Conservation (phyloP, 169 alveolate species). For the Plasmodium coatneyi region DNA sequence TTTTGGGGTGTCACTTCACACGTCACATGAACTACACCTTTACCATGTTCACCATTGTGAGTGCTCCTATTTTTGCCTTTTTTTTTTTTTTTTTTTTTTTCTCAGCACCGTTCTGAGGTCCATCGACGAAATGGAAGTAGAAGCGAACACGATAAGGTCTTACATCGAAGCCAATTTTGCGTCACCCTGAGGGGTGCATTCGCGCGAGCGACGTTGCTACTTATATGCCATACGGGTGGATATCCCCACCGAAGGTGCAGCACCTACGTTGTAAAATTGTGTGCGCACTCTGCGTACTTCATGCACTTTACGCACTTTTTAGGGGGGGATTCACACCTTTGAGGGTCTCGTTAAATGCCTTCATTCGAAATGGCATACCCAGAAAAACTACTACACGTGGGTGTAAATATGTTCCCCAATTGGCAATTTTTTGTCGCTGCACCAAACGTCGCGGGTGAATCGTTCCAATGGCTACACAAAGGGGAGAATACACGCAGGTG, state of each 20-base stretch:
- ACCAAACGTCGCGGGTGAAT: not conserved
- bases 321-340: not conserved
- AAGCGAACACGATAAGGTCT: conserved; percentile 41
- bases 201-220: not conserved
- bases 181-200: not conserved
- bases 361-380: not conserved
- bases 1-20: not conserved
- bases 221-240: not conserved
- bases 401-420: not conserved
- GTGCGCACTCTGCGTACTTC: not conserved
- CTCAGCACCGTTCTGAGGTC: conserved; percentile 46
- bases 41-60: not conserved
- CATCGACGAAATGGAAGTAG: conserved; percentile 70
- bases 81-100: not conserved
- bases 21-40: not conserved
- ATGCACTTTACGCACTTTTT: not conserved
- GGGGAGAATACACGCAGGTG: not conserved
- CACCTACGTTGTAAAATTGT: not conserved
- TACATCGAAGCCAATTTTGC: conserved; percentile 24
- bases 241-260: not conserved
- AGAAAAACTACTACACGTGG: not conserved
- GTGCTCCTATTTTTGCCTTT: not conserved
- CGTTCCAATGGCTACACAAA: not conserved
- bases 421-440: not conserved
- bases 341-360: not conserved